Conservation (phyloP, 164 flowering plant species). For the Sedum album region DNA sequence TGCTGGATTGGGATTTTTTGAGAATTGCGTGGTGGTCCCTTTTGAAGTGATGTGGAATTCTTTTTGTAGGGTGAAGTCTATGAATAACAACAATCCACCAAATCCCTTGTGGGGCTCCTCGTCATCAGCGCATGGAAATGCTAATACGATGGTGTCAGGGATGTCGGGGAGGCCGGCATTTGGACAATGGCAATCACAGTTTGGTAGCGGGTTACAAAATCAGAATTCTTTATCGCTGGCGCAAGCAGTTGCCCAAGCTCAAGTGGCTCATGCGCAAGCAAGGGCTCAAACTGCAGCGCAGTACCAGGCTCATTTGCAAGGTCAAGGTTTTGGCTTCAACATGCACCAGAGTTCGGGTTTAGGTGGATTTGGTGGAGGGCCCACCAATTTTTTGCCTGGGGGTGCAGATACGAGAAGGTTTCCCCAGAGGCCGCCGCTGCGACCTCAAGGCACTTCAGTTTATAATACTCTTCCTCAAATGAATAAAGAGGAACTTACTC, state of each 20-base stretch:
- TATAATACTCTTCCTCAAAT: conserved; percentile 20
- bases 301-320: conserved; percentile 53
- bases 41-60: not conserved
- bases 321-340: conserved; percentile 11
- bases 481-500: conserved; percentile 28
- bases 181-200: conserved; percentile 20
- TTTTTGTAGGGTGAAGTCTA: conserved; percentile 26
- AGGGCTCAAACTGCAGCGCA: conserved; percentile 58
- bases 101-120: conserved; percentile 33
- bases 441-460: conserved; percentile 22
- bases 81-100: conserved; percentile 40
- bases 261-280: conserved; percentile 10
- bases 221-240: conserved; percentile 48
- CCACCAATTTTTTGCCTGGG: conserved; percentile 26
- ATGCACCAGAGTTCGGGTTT: conserved; percentile 18
- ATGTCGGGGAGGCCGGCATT: conserved; percentile 29
- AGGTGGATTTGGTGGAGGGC: conserved; percentile 28
- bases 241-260: conserved; percentile 23
- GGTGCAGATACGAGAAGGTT: conserved; percentile 21
- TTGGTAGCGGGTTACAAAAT: conserved; percentile 30
- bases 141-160: conserved; percentile 26
- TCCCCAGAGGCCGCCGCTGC: conserved; percentile 24
- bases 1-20: conserved; percentile 2
- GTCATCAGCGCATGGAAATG: conserved; percentile 46
- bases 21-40: not conserved